Base-by-base conservation (phyloP, 2,329 filamentous ascomycete species). In the Orbilia blumenaviensis region DNA sequence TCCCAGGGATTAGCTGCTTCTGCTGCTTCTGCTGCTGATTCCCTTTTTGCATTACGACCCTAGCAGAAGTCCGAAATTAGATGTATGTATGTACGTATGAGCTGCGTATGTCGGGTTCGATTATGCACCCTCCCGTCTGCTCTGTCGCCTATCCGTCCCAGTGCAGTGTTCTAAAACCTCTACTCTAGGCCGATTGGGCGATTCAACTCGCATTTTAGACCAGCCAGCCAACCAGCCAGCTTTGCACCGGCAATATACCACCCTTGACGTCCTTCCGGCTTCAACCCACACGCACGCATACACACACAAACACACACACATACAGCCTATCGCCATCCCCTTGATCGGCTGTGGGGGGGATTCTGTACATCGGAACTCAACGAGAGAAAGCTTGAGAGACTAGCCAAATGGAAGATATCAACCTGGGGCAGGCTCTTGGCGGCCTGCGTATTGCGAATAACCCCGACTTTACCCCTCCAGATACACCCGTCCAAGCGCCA, bases 401-500 rank as follows among this genome's bases (percentile, higher is more conserved):
- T 23, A 16, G 18, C 32, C 54, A 71, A 48, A 97, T 97, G 93
- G 92, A 93, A 85, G 93, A 97, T 86, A 85, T 97, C 83, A 96
- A 92, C 84, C 89, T 98, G 79, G 95, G 93, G 82, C 92, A 94
- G 85, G 92, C 93, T 81, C 88, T 98, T 81, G 95, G 95, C 81
- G 94, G 94, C 81, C 86, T 99, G 84, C 92, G 94, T 83, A 98
- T 99, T 83, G 94, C 95, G 81, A 99, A 97, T 85, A 89, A 95
- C 84, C 87, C 88, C 61, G 73, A 79, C 42, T 68, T 80, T 73
- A 80, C 79, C 25, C 79, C 78, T 29, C 78, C 77, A 44, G 75
- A 77, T 46, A 77, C 73, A 27, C 73, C 73, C 7, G 66, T 69
- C 2, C 73, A 69, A 16, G 48, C 74, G 4, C 27, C 74, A 21